Percentiles rank a stretch among this genome's conserved stretches.
These are phyloP conservation scores for Penicillium atrosanguineum DNA, from an alignment of 495 filamentous ascomycete species.

Conservation along the genomic window DNA sequence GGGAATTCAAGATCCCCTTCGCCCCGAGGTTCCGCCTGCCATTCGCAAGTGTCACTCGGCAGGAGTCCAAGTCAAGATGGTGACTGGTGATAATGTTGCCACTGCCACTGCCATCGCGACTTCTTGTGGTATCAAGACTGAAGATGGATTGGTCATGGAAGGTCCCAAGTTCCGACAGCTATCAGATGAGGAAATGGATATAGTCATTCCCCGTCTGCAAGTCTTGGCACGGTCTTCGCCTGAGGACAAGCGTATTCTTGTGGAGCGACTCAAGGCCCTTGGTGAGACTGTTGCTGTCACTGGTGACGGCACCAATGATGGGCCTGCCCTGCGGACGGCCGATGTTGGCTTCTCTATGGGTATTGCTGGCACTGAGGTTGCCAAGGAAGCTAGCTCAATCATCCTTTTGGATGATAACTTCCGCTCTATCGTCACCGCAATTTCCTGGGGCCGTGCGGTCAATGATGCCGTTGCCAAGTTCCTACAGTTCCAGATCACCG, in stretches of 20 bases:
- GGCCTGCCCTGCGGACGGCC: conserved; percentile 78
- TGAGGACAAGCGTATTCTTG: conserved; percentile 82
- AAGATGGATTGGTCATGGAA: conserved; percentile 75
- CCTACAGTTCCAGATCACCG: conserved; percentile 87
- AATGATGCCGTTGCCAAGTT: conserved; percentile 92
- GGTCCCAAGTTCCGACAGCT: conserved; percentile 80
- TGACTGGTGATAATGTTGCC: conserved; percentile 79
- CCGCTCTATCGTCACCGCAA: conserved; percentile 79
- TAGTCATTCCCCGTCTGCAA: conserved; percentile 70
- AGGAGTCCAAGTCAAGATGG: conserved; percentile 85
- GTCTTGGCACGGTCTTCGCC: conserved; percentile 85
- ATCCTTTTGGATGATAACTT: conserved; percentile 94
- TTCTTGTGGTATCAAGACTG: conserved; percentile 79
- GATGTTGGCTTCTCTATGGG: conserved; percentile 95
- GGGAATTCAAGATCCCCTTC: conserved; percentile 66
- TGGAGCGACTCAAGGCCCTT: conserved; percentile 67
- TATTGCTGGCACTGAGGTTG: conserved; percentile 87
- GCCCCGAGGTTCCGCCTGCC: conserved; percentile 71
- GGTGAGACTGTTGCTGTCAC: conserved; percentile 85
- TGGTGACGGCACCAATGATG: conserved; percentile 88
- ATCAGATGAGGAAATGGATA: conserved; percentile 65
- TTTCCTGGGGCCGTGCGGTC: conserved; percentile 87
- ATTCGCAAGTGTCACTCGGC: conserved; percentile 72
- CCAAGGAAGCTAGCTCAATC: conserved; percentile 88
- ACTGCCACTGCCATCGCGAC: conserved; percentile 80